Evolutionary conservation across 73 alveolate genomes (phyloP).

Genomic region (Blepharisma stoltei): DNA sequence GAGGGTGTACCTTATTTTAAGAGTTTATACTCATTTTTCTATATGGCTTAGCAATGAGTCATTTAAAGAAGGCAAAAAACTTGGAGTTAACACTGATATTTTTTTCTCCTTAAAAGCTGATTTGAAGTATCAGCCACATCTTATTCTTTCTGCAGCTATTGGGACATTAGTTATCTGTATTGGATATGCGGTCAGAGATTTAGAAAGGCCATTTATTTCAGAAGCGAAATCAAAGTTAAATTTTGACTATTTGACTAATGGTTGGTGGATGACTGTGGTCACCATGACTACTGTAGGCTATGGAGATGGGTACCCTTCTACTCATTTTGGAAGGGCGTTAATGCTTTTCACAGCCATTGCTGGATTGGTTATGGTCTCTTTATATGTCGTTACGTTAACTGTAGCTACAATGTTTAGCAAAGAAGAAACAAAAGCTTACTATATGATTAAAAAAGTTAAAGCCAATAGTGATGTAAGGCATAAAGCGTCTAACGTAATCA

Average conservation of each 20-base stretch:
- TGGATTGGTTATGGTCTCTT: background rate
- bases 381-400: background rate
- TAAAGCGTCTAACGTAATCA: background rate
- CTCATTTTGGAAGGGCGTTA: background rate
- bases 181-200: conserved; percentile 3
- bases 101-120: background rate
- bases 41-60: background rate
- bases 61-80: background rate
- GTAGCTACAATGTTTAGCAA: background rate
- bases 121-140: background rate
- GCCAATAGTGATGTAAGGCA: background rate
- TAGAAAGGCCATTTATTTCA: background rate
- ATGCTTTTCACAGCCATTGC: background rate
- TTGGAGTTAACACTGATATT: background rate
- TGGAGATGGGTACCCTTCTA: background rate
- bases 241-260: conserved; percentile 1
- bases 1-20: background rate
- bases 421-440: background rate
- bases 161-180: background rate
- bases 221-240: background rate
- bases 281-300: background rate
- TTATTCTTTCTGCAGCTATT: background rate
- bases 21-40: background rate
- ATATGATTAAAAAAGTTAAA: background rate
- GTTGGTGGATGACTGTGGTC: background rate